Percentiles rank a stretch among this genome's conserved stretches.
Evolutionary conservation across 2,329 filamentous ascomycete genomes (phyloP).

Genomic region (Diplodia intermedia): DNA sequence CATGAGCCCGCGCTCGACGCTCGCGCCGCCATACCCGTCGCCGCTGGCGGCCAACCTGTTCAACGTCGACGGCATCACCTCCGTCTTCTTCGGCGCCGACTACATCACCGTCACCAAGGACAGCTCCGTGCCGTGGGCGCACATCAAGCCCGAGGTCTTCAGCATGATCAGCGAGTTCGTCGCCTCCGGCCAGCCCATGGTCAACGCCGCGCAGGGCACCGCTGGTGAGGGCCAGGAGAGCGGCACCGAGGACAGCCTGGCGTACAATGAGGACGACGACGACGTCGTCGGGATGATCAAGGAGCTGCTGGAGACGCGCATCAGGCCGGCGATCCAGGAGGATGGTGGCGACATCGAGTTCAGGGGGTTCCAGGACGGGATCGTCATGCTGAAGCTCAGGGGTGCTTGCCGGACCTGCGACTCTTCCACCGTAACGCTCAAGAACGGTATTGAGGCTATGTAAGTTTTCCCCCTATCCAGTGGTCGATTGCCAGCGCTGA

Average conservation of each 20-base stretch:
- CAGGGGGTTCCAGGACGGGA: slow-evolving; percentile 80
- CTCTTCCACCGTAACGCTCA: slow-evolving; percentile 93
- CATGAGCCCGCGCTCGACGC: slow-evolving; percentile 83
- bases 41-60: slow-evolving; percentile 89
- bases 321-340: slow-evolving; percentile 94
- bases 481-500: too few species aligned
- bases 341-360: slow-evolving; percentile 98
- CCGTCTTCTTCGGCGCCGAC: slow-evolving; percentile 91
- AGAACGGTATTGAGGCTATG: slow-evolving; percentile 99
- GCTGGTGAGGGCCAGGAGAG: slow-evolving; percentile 56
- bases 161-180: slow-evolving; percentile 92
- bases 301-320: slow-evolving; percentile 92
- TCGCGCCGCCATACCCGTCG: slow-evolving; percentile 87
- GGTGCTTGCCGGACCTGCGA: slow-evolving; percentile 96
- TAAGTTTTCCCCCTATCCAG: too few species aligned
- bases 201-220: slow-evolving; percentile 72
- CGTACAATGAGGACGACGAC: slow-evolving; percentile 87
- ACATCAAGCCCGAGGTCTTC: slow-evolving; percentile 95
- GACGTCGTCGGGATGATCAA: slow-evolving; percentile 99
- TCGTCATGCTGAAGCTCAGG: slow-evolving; percentile 80
- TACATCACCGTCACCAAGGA: slow-evolving; percentile 98
- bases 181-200: slow-evolving; percentile 80
- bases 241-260: slow-evolving; percentile 69
- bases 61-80: slow-evolving; percentile 92
- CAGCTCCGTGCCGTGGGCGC: slow-evolving; percentile 86